Percentiles rank a stretch among this genome's conserved stretches.
Evolutionary conservation across 1,284 basidiomycete species (phyloP).

Genomic region (Phellopilus nigrolimitatus): DNA sequence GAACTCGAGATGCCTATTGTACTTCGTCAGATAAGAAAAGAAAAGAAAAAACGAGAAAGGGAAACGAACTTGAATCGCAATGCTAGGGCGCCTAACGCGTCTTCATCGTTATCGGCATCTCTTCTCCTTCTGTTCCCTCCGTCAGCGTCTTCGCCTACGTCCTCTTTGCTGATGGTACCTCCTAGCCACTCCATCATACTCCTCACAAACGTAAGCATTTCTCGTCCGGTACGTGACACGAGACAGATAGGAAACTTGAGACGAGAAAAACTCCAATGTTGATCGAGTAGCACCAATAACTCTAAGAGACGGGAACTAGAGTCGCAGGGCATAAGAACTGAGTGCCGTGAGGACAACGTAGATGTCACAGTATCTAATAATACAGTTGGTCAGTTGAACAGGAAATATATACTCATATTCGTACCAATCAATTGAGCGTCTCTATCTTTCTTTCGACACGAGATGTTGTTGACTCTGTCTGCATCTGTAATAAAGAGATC

Average conservation of each 20-base stretch:
- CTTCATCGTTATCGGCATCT: constrained; percentile 64
- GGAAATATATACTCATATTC: constrained; percentile 22
- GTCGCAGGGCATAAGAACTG: constrained; percentile 89
- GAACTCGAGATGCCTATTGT: constrained; percentile 78
- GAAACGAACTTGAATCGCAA: constrained; percentile 62
- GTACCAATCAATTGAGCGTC: constrained; percentile 85
- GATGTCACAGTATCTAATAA: constrained; percentile 78
- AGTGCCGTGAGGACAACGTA: constrained; percentile 72
- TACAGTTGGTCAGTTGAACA: constrained; percentile 13
- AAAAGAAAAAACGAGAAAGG: background rate
- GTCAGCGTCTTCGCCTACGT: constrained; percentile 70
- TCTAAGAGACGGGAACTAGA: constrained; percentile 92
- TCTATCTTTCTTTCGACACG: constrained; percentile 86
- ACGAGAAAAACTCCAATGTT: constrained; percentile 92
- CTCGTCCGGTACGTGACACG: constrained; percentile 83
- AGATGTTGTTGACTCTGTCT: constrained; percentile 76
- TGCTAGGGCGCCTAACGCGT: constrained; percentile 71
- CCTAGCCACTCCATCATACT: constrained; percentile 99
- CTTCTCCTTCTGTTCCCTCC: constrained; percentile 54
- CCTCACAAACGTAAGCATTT: constrained; percentile 91
- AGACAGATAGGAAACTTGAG: constrained; percentile 87
- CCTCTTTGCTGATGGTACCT: constrained; percentile 86
- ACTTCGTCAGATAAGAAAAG: constrained; percentile 8
- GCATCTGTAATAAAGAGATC: constrained; percentile 94
- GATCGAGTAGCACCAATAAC: constrained; percentile 90